Percentiles rank a stretch among this genome's conserved stretches.
phyloP scores from a whole-genome alignment of 306 rosid species.

The Acmispon strigosus region DNA sequence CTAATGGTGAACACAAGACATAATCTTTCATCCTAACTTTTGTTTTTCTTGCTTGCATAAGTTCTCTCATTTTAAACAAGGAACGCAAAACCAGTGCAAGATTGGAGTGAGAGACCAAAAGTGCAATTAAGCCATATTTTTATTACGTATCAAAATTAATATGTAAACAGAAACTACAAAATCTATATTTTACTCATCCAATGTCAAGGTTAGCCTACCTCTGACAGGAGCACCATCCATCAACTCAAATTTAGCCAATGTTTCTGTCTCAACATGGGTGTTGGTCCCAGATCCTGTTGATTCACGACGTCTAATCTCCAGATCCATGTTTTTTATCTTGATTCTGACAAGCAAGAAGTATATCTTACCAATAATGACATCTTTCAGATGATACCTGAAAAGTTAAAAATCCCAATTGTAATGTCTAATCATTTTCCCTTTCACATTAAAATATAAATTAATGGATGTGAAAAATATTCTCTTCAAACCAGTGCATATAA shows the following conservation, averaged over 20 bases:
- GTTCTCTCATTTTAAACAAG: no score
- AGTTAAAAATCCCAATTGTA: slow-evolving; percentile 16
- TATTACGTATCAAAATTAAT: neutral
- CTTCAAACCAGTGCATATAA: neutral
- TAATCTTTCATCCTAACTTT: no score
- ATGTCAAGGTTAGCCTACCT: slow-evolving; percentile 45
- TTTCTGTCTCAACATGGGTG: slow-evolving; percentile 98
- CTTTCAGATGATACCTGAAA: slow-evolving; percentile 91
- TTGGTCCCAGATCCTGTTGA: slow-evolving; percentile 97
- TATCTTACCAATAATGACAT: slow-evolving; percentile 92
- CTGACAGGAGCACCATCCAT: slow-evolving; percentile 99
- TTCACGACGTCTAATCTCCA: slow-evolving; percentile 95
- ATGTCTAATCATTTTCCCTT: neutral
- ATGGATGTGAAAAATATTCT: neutral
- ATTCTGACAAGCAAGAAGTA: slow-evolving; percentile 97
- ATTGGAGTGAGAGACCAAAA: no score
- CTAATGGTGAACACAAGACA: no score
- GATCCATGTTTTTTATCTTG: slow-evolving; percentile 97
- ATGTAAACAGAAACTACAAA: neutral
- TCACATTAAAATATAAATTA: neutral
- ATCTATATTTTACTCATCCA: neutral
- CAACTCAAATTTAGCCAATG: slow-evolving; percentile 91
- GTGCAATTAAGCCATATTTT: no score
- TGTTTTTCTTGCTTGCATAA: no score
- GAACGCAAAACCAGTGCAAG: no score